These are phyloP conservation scores for Penicillium nucicola DNA, from an alignment of 495 filamentous ascomycete species.

Conservation along the genomic window DNA sequence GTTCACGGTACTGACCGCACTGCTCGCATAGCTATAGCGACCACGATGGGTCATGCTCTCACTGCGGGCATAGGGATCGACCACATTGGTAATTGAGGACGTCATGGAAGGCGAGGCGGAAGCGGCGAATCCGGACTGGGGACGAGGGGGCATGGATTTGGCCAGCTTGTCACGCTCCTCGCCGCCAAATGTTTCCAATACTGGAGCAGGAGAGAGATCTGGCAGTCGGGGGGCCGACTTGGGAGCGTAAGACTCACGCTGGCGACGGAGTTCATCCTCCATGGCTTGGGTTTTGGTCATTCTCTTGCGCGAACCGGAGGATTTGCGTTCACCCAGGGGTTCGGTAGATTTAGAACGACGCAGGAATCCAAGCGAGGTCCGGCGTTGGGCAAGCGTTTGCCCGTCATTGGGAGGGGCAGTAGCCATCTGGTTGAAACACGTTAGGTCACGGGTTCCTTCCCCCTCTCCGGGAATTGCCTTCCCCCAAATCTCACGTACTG, in stretches of 20 bases:
- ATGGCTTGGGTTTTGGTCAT: slow-evolving; percentile 51
- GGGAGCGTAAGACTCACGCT: slow-evolving; percentile 64
- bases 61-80: slow-evolving; percentile 75
- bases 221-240: slow-evolving; percentile 77
- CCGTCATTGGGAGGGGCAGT: slow-evolving; percentile 13
- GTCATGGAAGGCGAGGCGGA: slow-evolving; percentile 7
- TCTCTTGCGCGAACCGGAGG: slow-evolving; percentile 66
- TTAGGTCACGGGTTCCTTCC: no score
- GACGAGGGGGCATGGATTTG: slow-evolving; percentile 11
- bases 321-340: slow-evolving; percentile 41
- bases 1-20: slow-evolving; percentile 86
- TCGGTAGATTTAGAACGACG: slow-evolving; percentile 78
- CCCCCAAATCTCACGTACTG: no score
- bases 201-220: slow-evolving; percentile 61
- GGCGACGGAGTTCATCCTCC: slow-evolving; percentile 65
- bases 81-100: slow-evolving; percentile 47
- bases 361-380: slow-evolving; percentile 59
- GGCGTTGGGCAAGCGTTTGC: slow-evolving; percentile 26
- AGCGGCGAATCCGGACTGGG: slow-evolving; percentile 14
- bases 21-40: slow-evolving; percentile 95
- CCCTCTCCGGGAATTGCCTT: no score
- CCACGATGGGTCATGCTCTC: slow-evolving; percentile 98
- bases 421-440: slow-evolving; percentile 11
- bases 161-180: slow-evolving; percentile 48
- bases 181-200: slow-evolving; percentile 70